Evolutionary conservation across 192 early-diverging fungal genomes (phyloP).

Genomic region (Coemansia sp.): DNA sequence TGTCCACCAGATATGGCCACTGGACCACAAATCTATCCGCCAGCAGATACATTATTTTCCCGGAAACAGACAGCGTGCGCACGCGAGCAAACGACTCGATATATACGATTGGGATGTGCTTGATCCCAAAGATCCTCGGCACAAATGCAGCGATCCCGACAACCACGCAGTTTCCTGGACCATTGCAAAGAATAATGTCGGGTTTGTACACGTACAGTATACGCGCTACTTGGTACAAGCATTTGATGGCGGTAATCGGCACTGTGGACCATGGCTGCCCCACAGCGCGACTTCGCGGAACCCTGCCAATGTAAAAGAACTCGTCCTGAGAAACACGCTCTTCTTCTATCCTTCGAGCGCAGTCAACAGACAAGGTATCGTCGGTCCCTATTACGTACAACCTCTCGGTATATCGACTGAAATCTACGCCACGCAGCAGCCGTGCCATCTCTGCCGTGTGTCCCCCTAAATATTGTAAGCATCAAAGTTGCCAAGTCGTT

Average conservation of each 20-base stretch:
- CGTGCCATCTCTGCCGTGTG: conserved; percentile 92
- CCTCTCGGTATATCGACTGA: conserved; percentile 60
- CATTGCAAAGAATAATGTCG: conserved; percentile 80
- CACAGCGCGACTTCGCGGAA: conserved; percentile 76
- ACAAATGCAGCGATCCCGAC: conserved; percentile 63
- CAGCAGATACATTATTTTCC: conserved; percentile 75
- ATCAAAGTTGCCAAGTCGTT: conserved; percentile 19
- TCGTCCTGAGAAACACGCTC: conserved; percentile 10
- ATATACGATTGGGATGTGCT: conserved; percentile 68
- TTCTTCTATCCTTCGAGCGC: conserved; percentile 52
- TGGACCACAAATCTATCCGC: conserved; percentile 89
- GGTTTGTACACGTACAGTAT: conserved; percentile 55
- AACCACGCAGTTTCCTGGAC: conserved; percentile 85
- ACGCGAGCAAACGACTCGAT: conserved; percentile 95
- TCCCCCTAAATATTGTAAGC: conserved; percentile 59
- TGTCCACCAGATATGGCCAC: conserved; percentile 67
- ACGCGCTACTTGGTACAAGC: conserved; percentile 17
- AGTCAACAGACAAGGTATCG: conserved; percentile 65
- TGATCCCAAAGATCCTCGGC: conserved; percentile 58
- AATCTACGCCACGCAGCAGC: conserved; percentile 64
- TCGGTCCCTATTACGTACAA: conserved; percentile 72
- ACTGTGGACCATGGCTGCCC: conserved; percentile 66
- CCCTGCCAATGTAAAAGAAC: conserved; percentile 50
- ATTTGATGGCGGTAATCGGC: conserved; percentile 52
- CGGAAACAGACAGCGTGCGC: conserved; percentile 78